Evolutionary conservation across 2,329 filamentous ascomycete genomes (phyloP).

Genomic region (Pezicula carpinea): DNA sequence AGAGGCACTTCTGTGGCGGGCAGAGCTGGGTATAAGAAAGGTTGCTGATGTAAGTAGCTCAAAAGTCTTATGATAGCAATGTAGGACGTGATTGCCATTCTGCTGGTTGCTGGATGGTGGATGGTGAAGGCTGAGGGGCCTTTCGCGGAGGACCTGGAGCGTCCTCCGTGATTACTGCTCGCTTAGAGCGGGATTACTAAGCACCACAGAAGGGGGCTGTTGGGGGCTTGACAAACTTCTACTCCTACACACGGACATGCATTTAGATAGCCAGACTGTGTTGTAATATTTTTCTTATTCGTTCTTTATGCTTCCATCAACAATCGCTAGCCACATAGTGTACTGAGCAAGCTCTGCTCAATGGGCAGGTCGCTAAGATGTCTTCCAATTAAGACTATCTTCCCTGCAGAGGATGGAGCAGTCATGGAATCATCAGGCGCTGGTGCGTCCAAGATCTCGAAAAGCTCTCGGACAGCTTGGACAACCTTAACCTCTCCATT

Average conservation of each 20-base stretch:
- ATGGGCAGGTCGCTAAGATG: slow-evolving; percentile 49
- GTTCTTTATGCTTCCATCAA: background rate
- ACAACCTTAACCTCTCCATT: slow-evolving; percentile 69
- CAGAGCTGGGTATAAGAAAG: background rate
- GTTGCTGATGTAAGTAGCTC: background rate
- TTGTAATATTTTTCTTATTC: background rate
- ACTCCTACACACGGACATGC: too few species aligned
- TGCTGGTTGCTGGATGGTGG: too few species aligned
- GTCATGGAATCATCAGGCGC: slow-evolving; percentile 19
- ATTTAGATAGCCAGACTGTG: too few species aligned
- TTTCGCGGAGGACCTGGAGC: background rate
- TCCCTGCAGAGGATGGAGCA: slow-evolving; percentile 36
- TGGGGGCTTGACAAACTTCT: too few species aligned
- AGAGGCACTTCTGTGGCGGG: background rate
- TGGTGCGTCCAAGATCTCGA: slow-evolving; percentile 73
- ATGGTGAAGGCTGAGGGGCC: background rate
- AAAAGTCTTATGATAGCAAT: background rate
- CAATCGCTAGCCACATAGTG: background rate
- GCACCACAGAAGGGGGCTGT: too few species aligned
- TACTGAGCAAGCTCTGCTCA: slow-evolving; percentile 33
- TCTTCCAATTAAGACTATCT: slow-evolving; percentile 61
- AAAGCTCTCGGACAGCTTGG: slow-evolving; percentile 89
- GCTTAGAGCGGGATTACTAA: too few species aligned
- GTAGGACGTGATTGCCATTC: background rate
- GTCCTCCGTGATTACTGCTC: too few species aligned